These are phyloP conservation scores for Candida pseudoviswanathii DNA, from an alignment of 1,139 yeast genomes.

Conservation along the genomic window DNA sequence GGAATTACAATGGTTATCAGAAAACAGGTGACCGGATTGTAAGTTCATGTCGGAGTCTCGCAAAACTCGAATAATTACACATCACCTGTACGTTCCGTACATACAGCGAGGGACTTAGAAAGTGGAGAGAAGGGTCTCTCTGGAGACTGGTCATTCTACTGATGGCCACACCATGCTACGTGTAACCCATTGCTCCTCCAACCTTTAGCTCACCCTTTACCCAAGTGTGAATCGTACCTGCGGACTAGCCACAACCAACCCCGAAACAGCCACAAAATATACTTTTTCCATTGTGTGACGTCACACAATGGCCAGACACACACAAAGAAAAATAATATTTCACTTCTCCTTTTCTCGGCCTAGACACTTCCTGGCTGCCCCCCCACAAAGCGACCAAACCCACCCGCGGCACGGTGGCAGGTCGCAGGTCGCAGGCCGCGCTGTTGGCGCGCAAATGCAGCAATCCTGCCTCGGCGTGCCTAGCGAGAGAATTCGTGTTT, in stretches of 20 bases:
- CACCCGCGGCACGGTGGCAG: no score
- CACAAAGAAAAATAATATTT: not conserved
- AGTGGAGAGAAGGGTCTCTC: not conserved
- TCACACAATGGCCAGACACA: not conserved
- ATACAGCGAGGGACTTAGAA: not conserved
- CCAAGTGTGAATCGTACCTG: no score
- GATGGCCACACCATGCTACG: no score
- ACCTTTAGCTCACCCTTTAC: no score
- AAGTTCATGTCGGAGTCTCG: not conserved
- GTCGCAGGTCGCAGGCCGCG: no score
- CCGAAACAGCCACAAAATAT: no score
- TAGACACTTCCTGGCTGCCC: not conserved
- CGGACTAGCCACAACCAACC: no score
- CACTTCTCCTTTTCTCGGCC: not conserved
- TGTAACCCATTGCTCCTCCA: no score
- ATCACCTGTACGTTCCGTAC: not conserved
- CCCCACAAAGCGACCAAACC: no score
- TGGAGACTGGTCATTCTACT: no score
- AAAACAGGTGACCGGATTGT: not conserved
- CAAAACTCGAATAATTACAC: not conserved
- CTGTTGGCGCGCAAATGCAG: no score
- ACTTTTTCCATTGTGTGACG: not conserved
- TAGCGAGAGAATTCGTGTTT: not conserved
- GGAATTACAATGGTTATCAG: not conserved
- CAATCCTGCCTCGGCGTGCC: not conserved